Conservation (phyloP, 495 filamentous ascomycete genomes). For the Aspergillus carlsbadensis region DNA sequence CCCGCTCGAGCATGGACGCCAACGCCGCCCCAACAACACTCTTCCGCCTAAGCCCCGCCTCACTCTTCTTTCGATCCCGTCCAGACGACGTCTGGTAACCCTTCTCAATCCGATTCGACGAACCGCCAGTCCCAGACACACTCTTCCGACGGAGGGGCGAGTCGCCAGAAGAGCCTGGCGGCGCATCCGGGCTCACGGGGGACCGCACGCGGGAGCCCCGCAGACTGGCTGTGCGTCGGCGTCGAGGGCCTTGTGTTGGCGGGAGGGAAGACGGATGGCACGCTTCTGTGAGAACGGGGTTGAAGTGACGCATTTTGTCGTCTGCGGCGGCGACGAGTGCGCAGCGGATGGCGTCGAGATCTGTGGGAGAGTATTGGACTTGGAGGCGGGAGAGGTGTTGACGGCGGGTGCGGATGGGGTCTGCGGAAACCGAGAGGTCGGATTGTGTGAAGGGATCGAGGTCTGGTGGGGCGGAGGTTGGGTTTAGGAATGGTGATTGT, state of each 20-base stretch:
- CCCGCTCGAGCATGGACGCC: conserved; percentile 37
- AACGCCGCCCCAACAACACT: conserved; percentile 47
- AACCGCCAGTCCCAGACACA: conserved; percentile 13
- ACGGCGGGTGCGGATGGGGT: conserved; percentile 35
- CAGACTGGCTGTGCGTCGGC: conserved; percentile 26
- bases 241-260: conserved; percentile 33
- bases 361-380: conserved; percentile 39
- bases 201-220: conserved; percentile 31
- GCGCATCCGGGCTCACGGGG: conserved; percentile 9
- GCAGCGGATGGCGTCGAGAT: conserved; percentile 38
- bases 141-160: conserved; percentile 30
- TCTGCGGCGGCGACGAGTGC: conserved; percentile 30
- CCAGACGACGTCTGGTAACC: conserved; percentile 26
- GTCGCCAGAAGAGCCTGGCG: conserved; percentile 1
- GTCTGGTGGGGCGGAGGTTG: conserved; percentile 35
- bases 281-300: conserved; percentile 28
- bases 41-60: conserved; percentile 42
- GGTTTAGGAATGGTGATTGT: conserved; percentile 33
- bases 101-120: conserved; percentile 40
- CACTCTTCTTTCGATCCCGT: conserved; percentile 40
- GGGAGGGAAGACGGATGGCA: conserved; percentile 48
- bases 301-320: conserved; percentile 18
- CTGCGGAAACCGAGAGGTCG: conserved; percentile 9
- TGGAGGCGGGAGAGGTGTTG: conserved; percentile 45
- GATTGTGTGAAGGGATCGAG: conserved; percentile 1